Evolutionary conservation across 192 early-diverging fungal genomes (phyloP).

Genomic region (Gryganskiella cystojenkinii): DNA sequence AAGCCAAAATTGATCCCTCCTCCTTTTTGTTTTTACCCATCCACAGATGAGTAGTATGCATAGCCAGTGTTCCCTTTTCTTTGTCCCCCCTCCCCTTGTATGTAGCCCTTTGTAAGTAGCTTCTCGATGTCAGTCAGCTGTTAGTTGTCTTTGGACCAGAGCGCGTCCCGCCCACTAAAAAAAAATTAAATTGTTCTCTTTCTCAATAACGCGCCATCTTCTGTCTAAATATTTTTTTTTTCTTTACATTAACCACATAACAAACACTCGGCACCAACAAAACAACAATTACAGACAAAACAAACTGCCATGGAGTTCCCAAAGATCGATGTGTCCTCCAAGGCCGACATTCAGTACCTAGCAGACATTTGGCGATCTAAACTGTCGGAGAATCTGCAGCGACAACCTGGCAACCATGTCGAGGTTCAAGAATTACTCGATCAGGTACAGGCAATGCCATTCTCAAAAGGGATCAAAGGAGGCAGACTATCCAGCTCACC

Average conservation of each 20-base stretch:
- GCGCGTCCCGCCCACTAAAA: neutral
- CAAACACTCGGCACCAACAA: too few relatives aligned
- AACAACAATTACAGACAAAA: neutral
- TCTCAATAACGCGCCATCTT: neutral
- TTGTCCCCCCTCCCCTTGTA: too few relatives aligned
- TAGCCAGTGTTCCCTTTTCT: neutral
- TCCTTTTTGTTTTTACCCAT: neutral
- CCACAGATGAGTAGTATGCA: neutral
- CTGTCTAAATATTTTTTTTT: neutral
- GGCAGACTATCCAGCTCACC: neutral
- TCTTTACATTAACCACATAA: too few relatives aligned
- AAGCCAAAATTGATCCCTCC: neutral
- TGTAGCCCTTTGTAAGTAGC: too few relatives aligned
- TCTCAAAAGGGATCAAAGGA: neutral
- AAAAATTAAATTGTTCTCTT: neutral
- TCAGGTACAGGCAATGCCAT: constrained; percentile 5
- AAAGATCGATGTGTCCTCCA: constrained; percentile 50
- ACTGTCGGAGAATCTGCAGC: constrained; percentile 12
- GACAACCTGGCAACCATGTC: constrained; percentile 1
- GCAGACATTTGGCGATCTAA: constrained; percentile 19
- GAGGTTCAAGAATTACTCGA: constrained; percentile 26
- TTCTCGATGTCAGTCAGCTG: too few relatives aligned
- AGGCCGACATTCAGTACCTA: constrained; percentile 48
- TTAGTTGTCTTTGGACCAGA: too few relatives aligned
- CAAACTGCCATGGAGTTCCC: constrained; percentile 27